Evolutionary conservation across 1,284 basidiomycete species (phyloP).

Genomic region (Apiotrichum porosum): DNA sequence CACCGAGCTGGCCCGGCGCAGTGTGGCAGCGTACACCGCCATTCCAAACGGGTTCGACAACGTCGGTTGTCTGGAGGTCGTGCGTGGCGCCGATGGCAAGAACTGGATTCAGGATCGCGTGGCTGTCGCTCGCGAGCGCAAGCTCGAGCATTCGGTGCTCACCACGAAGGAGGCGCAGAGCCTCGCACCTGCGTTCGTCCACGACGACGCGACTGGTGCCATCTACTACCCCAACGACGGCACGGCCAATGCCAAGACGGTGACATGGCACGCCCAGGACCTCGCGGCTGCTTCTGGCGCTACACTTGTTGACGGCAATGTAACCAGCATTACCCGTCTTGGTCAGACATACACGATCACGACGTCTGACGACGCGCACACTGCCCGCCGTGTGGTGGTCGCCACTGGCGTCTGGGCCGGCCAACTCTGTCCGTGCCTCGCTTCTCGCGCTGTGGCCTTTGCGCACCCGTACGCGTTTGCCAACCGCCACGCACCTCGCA

Average conservation of each 20-base stretch:
- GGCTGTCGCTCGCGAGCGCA: constrained; percentile 4
- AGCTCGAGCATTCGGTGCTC: constrained; percentile 11
- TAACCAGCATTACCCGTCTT: constrained; percentile 3
- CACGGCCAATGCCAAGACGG: constrained; percentile 14
- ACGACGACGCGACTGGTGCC: constrained; percentile 1
- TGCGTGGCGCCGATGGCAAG: background rate
- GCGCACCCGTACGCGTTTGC: constrained; percentile 20
- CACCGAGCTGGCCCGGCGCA: constrained; percentile 24
- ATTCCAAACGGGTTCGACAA: constrained; percentile 15
- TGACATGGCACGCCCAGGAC: constrained; percentile 15
- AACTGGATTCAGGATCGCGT: background rate
- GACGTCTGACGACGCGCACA: background rate
- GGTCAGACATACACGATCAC: background rate
- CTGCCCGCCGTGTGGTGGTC: constrained; percentile 14
- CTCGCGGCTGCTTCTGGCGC: constrained; percentile 14
- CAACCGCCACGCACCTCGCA: background rate
- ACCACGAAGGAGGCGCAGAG: constrained; percentile 3
- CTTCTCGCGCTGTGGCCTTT: constrained; percentile 15
- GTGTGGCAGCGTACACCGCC: constrained; percentile 12
- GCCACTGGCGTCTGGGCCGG: constrained; percentile 32
- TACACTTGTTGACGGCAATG: constrained; percentile 11
- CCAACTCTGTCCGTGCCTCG: constrained; percentile 18
- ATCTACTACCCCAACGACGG: constrained; percentile 21
- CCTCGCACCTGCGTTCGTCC: constrained; percentile 17
- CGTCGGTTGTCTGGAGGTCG: constrained; percentile 25